These are phyloP conservation scores for Solanum phureja DNA, from an alignment of 257 asterid genomes.

Conservation along the genomic window DNA sequence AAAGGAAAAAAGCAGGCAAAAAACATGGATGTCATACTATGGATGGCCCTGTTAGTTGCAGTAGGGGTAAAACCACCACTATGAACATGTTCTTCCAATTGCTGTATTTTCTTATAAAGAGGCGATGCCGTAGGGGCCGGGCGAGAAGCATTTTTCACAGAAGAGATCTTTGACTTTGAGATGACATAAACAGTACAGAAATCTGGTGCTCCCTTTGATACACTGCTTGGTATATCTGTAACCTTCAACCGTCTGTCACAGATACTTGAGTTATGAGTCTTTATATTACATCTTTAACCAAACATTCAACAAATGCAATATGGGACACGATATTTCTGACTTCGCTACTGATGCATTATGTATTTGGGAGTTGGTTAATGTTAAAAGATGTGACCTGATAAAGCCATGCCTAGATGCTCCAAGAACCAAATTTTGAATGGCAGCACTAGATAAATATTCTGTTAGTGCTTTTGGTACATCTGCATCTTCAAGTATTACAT, in stretches of 20 bases:
- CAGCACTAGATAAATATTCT: conserved; percentile 57
- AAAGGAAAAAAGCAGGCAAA: not conserved
- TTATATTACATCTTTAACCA: not conserved
- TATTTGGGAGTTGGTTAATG: not conserved
- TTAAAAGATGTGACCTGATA: conserved; percentile 39
- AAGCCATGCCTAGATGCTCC: conserved; percentile 76
- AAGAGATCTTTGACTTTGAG: conserved; percentile 69
- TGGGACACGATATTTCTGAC: not conserved
- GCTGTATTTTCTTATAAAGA: conserved; percentile 29
- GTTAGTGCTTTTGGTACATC: conserved; percentile 54
- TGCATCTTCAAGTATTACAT: conserved; percentile 57
- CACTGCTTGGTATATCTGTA: conserved; percentile 42
- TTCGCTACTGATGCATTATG: not conserved
- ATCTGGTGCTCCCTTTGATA: conserved; percentile 62
- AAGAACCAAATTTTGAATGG: conserved; percentile 66
- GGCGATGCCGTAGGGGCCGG: conserved; percentile 56
- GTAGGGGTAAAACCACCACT: not conserved
- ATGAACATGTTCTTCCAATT: conserved; percentile 19
- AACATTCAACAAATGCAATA: not conserved
- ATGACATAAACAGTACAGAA: conserved; percentile 71
- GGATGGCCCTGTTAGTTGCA: not conserved
- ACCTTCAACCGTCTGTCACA: conserved; percentile 52
- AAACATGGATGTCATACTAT: conserved; percentile 8
- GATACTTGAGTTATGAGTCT: not conserved
- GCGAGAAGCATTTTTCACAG: conserved; percentile 65